A percentile compares a stretch with the other conserved stretches of the same genome.
These are phyloP conservation scores for Gossypium davidsonii DNA, from an alignment of 441 rosid genomes.

Conservation along the genomic window DNA sequence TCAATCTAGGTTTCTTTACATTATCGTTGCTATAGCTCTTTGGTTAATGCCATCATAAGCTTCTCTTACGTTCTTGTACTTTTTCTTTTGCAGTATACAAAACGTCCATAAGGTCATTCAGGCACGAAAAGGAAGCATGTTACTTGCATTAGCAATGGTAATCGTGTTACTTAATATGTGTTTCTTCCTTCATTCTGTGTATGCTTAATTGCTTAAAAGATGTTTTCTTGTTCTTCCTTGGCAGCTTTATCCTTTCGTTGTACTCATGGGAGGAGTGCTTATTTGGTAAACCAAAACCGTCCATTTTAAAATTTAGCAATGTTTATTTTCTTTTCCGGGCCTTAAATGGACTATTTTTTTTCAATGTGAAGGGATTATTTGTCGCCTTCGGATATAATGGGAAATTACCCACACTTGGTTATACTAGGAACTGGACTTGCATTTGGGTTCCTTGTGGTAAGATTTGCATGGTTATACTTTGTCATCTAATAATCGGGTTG, in stretches of 20 bases:
- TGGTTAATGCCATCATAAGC: conserved; percentile 5
- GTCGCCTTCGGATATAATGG: conserved; percentile 71
- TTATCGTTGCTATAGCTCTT: not conserved
- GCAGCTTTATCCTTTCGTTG: conserved; percentile 74
- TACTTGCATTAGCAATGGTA: conserved; percentile 87
- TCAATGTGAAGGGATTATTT: conserved; percentile 71
- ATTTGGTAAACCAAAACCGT: conserved; percentile 46
- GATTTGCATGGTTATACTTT: conserved; percentile 12
- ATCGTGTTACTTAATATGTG: conserved; percentile 2
- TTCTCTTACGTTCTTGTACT: conserved; percentile 9
- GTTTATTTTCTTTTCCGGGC: not conserved
- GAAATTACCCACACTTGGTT: conserved; percentile 81
- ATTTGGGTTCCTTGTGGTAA: conserved; percentile 98
- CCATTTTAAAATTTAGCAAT: not conserved
- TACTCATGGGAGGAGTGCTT: conserved; percentile 69
- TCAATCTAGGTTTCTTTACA: conserved; percentile 1
- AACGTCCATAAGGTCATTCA: conserved; percentile 70
- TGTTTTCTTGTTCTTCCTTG: conserved; percentile 24
- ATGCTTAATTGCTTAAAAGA: conserved; percentile 10
- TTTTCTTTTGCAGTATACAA: conserved; percentile 41
- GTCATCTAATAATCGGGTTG: not conserved
- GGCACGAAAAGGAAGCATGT: conserved; percentile 79
- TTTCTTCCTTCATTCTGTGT: not conserved
- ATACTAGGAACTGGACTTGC: conserved; percentile 94
- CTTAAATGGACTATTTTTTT: conserved; percentile 15